Base-by-base conservation (phyloP, 768 basidiomycete species). In the Boletellus ananiceps region DNA sequence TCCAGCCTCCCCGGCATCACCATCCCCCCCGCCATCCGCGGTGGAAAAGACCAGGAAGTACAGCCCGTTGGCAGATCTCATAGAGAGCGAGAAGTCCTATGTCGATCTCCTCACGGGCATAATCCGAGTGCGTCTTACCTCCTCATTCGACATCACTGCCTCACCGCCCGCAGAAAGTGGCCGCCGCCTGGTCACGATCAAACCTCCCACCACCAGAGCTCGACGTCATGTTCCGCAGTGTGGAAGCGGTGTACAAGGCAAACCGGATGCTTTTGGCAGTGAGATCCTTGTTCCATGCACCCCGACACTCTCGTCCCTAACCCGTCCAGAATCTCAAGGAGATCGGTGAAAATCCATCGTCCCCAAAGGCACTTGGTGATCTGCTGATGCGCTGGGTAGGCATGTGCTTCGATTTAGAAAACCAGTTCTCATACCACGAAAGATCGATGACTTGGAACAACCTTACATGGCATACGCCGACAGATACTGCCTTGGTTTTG, bases 301-400 rank as follows among this genome's bases (percentile, higher is more conserved):
- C 47, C 15, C 29, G 27, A 14, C 36, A 23, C 37, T 46, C 21
- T 40, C n/a, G 14, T 44, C 8, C 40, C 54, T 55, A 57, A 63
- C 44, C 54, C 46, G 50, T 52, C 49, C 67, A 96, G 94, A 89
- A 88, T 82, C 74, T 98, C 47, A 93, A 88, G 68, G 93, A 95
- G 51, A 93, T 98, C 54, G 94, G 93, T 16, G 81, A 88, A 15
- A 90, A 86, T 69, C 94, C 95, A 2, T 84, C 90, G 5, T 91
- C 89, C 12, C 93, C 94, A 5, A 96, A 93, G 63, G 92, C 87
- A 12, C 75, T 99, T 25, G 94, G 96, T 35, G 95, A 98, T 67
- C 74, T 99, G 35, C 75, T 99, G 46, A 96, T 97, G 88, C 84
- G 88, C 71, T 98, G 95, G 96, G 95, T 95, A 57, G 52, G 88